A percentile compares a stretch with the other conserved stretches of the same genome.
phyloP scores from a whole-genome alignment of 108 stramenopile genomes.

The Conticribra guillardii region DNA sequence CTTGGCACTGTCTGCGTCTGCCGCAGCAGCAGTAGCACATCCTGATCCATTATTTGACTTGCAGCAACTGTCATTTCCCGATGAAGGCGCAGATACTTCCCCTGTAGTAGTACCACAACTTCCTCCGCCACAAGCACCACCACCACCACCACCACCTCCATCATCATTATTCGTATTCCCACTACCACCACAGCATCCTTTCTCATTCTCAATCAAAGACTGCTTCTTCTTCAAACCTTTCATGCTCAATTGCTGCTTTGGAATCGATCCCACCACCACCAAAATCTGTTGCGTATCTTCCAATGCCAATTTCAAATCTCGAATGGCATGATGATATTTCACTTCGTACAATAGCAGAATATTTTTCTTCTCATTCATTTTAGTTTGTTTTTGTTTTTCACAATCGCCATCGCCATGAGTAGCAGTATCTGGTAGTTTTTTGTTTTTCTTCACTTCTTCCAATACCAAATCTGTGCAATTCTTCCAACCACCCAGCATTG shows the following conservation, averaged over 20 bases:
- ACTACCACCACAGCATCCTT: not conserved
- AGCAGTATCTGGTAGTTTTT: conserved; percentile 42
- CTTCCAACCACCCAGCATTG: no score
- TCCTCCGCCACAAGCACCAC: no score
- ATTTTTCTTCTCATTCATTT: no score
- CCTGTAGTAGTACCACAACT: no score
- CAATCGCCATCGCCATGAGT: no score
- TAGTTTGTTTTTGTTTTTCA: no score
- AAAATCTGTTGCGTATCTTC: conserved; percentile 16
- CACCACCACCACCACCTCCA: no score
- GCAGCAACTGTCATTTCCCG: no score
- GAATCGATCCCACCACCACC: conserved; percentile 39
- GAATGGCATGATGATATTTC: conserved; percentile 80
- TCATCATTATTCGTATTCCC: no score
- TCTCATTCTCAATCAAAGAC: not conserved
- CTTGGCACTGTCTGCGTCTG: not conserved
- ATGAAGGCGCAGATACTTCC: no score
- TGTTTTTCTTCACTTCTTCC: not conserved
- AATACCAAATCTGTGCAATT: not conserved
- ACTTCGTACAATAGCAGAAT: conserved; percentile 80
- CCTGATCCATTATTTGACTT: not conserved
- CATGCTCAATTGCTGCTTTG: conserved; percentile 21
- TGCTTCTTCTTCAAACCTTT: not conserved
- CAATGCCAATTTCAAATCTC: conserved; percentile 54
- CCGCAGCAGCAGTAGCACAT: not conserved